These are phyloP conservation scores for Penicillium maclennaniae DNA, from an alignment of 495 filamentous ascomycete species.

Conservation along the genomic window DNA sequence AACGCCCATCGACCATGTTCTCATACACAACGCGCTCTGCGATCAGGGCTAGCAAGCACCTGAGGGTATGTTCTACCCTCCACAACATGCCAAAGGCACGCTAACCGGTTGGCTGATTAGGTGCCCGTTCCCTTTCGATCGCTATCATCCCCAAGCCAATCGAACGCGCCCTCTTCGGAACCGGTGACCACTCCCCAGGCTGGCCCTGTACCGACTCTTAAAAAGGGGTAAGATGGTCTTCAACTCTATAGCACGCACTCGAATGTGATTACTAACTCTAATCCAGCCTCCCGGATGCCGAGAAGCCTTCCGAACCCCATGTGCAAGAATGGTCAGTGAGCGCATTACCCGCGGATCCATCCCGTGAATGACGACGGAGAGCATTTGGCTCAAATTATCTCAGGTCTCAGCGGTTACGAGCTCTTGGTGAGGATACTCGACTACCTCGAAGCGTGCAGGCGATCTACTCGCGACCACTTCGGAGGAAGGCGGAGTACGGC, in stretches of 20 bases:
- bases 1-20: conserved; percentile 22
- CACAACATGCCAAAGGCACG: neutral
- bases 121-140: conserved; percentile 23
- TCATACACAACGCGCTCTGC: conserved; percentile 25
- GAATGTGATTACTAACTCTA: neutral
- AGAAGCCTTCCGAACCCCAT: conserved; percentile 14
- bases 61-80: conserved; percentile 12
- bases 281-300: conserved; percentile 10
- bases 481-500: conserved; percentile 66
- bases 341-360: neutral
- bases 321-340: conserved; percentile 31
- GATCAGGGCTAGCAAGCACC: conserved; percentile 17
- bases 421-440: conserved; percentile 43
- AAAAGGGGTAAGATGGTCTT: neutral
- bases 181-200: conserved; percentile 12
- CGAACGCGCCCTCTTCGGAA: conserved; percentile 13
- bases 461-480: conserved; percentile 79
- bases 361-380: neutral
- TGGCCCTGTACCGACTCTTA: neutral
- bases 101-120: conserved; percentile 9
- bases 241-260: neutral
- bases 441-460: conserved; percentile 76
- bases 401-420: conserved; percentile 39
- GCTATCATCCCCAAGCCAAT: conserved; percentile 23
- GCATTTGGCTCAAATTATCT: conserved; percentile 9